Conservation (phyloP, 352 stramenopile genomes). For the Globisporangium sylvaticum region DNA sequence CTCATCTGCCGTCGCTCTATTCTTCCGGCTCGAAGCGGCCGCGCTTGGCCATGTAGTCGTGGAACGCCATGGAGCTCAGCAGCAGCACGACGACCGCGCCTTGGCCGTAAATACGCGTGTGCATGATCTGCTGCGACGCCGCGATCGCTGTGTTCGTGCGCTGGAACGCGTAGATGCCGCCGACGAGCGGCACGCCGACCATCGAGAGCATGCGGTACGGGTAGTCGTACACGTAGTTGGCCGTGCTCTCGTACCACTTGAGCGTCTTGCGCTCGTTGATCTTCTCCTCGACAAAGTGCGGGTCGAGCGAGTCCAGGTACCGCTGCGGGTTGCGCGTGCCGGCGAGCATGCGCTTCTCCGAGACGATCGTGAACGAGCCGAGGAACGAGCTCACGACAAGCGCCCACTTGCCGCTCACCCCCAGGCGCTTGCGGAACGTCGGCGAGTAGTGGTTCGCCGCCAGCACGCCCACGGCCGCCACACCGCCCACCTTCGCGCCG, state of each 20-base stretch:
- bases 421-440: slow-evolving; percentile 66
- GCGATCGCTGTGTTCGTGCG: slow-evolving; percentile 65
- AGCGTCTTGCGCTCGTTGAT: slow-evolving; percentile 32
- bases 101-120: slow-evolving; percentile 84
- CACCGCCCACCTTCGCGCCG: slow-evolving; percentile 26
- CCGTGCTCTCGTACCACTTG: slow-evolving; percentile 50
- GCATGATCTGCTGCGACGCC: slow-evolving; percentile 83
- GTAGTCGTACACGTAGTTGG: slow-evolving; percentile 82
- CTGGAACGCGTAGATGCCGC: slow-evolving; percentile 71
- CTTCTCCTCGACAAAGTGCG: slow-evolving; percentile 36
- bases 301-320: slow-evolving; percentile 61
- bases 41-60: slow-evolving; percentile 77
- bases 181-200: slow-evolving; percentile 59
- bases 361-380: slow-evolving; percentile 58
- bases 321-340: slow-evolving; percentile 68
- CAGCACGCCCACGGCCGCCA: slow-evolving; percentile 29
- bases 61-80: slow-evolving; percentile 78
- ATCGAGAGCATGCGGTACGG: slow-evolving; percentile 57
- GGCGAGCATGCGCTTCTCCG: slow-evolving; percentile 56
- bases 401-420: slow-evolving; percentile 68
- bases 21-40: slow-evolving; percentile 55
- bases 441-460: slow-evolving; percentile 57
- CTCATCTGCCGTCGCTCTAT: not conserved
- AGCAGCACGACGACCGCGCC: slow-evolving; percentile 61
- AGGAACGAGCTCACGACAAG: slow-evolving; percentile 62